Percentiles rank a stretch among this genome's conserved stretches.
These are phyloP conservation scores for Cokeromyces recurvatus DNA, from an alignment of 371 early-diverging fungal genomes.

Conservation along the genomic window DNA sequence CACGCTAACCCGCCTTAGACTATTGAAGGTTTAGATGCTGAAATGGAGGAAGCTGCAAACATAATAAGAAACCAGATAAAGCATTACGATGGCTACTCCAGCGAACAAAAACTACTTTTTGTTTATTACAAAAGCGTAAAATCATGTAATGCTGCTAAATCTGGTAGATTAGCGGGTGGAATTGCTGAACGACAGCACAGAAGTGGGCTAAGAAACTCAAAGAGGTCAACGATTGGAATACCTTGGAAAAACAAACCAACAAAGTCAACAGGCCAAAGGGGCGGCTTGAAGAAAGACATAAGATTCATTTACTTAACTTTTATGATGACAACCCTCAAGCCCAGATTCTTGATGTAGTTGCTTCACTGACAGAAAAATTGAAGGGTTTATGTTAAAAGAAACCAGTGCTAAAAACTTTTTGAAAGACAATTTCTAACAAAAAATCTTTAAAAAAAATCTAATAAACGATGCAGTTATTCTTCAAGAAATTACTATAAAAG, in stretches of 20 bases:
- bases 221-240: conserved; percentile 10
- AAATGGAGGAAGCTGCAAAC: conserved; percentile 9
- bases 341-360: conserved; percentile 2
- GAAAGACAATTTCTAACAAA: conserved; percentile 8
- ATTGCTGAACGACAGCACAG: conserved; percentile 11
- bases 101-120: conserved; percentile 11
- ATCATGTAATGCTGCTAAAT: conserved; percentile 8
- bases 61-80: conserved; percentile 6
- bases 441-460: too few relatives aligned
- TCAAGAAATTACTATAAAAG: too few relatives aligned
- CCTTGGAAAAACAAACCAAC: conserved; percentile 9
- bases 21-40: conserved; percentile 7
- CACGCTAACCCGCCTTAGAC: conserved; percentile 4
- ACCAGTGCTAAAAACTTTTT: conserved; percentile 3
- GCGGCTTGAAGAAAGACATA: conserved; percentile 8
- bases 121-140: conserved; percentile 13
- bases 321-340: conserved; percentile 7
- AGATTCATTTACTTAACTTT: conserved; percentile 7
- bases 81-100: conserved; percentile 8
- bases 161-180: conserved; percentile 7
- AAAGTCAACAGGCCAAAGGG: conserved; percentile 8
- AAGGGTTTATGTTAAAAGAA: not conserved
- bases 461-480: too few relatives aligned
- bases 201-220: conserved; percentile 15
- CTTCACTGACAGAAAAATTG: conserved; percentile 4